These are phyloP conservation scores for Waltiozyma sp. DNA, from an alignment of 1,139 yeast genomes.

Conservation along the genomic window DNA sequence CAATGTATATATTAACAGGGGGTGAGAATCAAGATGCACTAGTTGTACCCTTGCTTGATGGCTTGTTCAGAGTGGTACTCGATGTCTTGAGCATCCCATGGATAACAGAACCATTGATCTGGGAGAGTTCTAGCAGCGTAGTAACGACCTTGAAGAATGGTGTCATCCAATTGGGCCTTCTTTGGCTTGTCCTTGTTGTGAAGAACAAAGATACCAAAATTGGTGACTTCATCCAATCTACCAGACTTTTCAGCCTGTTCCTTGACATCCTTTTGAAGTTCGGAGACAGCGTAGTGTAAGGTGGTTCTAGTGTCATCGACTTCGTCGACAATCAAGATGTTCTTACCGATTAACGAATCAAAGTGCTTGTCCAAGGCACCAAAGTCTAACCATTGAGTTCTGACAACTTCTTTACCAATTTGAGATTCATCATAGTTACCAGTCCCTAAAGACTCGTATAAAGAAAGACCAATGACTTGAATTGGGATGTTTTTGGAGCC, in stretches of 20 bases:
- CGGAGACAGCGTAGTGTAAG: slow-evolving; percentile 48
- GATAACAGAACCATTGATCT: slow-evolving; percentile 53
- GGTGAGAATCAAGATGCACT: no score
- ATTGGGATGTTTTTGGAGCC: slow-evolving; percentile 52
- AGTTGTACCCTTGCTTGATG: slow-evolving; percentile 51
- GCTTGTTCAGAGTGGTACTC: slow-evolving; percentile 73
- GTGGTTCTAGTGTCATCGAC: slow-evolving; percentile 64
- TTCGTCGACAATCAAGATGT: slow-evolving; percentile 54
- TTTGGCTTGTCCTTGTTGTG: slow-evolving; percentile 49
- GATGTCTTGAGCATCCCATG: slow-evolving; percentile 69
- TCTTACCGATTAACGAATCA: slow-evolving; percentile 46
- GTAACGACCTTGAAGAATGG: slow-evolving; percentile 36
- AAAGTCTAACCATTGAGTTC: slow-evolving; percentile 62
- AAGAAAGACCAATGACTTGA: slow-evolving; percentile 52
- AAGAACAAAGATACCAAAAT: slow-evolving; percentile 45
- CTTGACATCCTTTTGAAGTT: slow-evolving; percentile 44
- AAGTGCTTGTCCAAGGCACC: slow-evolving; percentile 44
- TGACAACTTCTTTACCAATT: slow-evolving; percentile 48
- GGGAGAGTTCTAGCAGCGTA: slow-evolving; percentile 42
- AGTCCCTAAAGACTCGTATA: slow-evolving; percentile 45
- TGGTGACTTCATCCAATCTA: slow-evolving; percentile 29
- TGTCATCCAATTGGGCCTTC: slow-evolving; percentile 38
- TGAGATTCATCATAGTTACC: slow-evolving; percentile 30
- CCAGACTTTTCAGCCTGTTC: slow-evolving; percentile 28
- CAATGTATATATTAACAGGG: no score